Evolutionary conservation across 2,329 filamentous ascomycete genomes (phyloP).

Genomic region (Aspergillus glaucus): DNA sequence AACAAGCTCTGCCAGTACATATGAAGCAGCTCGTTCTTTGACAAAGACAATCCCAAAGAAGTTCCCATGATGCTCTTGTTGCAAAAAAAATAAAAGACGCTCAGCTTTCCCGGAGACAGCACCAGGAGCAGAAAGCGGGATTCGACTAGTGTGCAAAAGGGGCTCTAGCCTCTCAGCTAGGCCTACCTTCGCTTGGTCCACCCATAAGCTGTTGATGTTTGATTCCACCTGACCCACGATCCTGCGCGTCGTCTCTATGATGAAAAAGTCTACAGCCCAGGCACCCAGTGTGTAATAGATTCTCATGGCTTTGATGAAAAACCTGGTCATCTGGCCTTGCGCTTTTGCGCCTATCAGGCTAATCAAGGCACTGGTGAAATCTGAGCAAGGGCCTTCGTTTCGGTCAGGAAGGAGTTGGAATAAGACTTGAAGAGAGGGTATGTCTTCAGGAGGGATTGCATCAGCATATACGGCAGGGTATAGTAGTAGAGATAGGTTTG

Average conservation of each 20-base stretch:
- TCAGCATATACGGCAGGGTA: slow-evolving; percentile 1
- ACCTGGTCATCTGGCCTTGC: slow-evolving; percentile 38
- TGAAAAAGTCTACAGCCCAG: slow-evolving; percentile 65
- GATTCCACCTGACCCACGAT: too few species aligned
- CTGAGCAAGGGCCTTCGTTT: slow-evolving; percentile 41
- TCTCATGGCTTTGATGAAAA: slow-evolving; percentile 31
- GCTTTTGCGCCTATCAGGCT: too few species aligned
- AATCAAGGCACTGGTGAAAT: too few species aligned
- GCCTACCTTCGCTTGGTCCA: slow-evolving; percentile 50
- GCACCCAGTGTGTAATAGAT: slow-evolving; percentile 44
- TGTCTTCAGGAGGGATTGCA: neutral
- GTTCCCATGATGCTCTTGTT: slow-evolving; percentile 38
- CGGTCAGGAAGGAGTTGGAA: neutral
- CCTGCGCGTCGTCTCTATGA: slow-evolving; percentile 43
- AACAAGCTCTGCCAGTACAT: slow-evolving; percentile 55
- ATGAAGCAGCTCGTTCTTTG: slow-evolving; percentile 55
- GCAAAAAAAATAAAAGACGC: slow-evolving; percentile 37
- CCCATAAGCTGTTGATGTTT: slow-evolving; percentile 23
- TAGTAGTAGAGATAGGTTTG: slow-evolving; percentile 36
- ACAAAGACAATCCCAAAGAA: slow-evolving; percentile 62
- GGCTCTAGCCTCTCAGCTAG: slow-evolving; percentile 38
- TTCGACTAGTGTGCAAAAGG: too few species aligned
- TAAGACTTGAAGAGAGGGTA: too few species aligned
- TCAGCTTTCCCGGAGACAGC: too few species aligned
- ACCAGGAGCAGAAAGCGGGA: too few species aligned